Conservation (phyloP, 2,329 filamentous ascomycete species). For the Colletotrichum somersetense region DNA sequence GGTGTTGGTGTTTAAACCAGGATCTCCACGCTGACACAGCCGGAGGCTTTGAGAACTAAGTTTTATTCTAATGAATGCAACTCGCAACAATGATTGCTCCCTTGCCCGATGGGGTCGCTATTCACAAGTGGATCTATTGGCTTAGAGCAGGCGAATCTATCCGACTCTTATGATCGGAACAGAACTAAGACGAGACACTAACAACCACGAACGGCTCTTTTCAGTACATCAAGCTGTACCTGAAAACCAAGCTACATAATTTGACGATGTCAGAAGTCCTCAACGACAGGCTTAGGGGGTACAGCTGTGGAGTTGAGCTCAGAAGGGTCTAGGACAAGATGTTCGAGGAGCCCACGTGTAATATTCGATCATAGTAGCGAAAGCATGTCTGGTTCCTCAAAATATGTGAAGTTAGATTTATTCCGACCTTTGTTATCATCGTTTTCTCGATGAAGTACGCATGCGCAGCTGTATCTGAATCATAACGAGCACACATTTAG, state of each 20-base stretch:
- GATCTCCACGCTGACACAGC: no score
- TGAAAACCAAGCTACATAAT: no score
- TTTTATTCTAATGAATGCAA: background rate
- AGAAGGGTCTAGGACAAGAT: rapidly evolving
- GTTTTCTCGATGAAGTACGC: background rate
- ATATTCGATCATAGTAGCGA: background rate
- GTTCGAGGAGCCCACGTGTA: no score
- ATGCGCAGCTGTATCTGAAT: no score
- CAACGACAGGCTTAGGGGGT: no score
- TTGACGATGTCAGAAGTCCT: background rate
- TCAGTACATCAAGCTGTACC: background rate
- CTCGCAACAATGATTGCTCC: background rate
- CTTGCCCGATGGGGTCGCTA: background rate
- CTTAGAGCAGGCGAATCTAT: background rate
- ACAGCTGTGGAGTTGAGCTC: background rate
- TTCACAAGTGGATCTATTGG: background rate
- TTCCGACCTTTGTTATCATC: background rate
- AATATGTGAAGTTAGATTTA: rapidly evolving
- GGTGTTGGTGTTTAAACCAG: background rate
- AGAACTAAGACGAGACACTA: background rate
- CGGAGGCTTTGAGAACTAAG: background rate
- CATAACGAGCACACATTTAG: no score
- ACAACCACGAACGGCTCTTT: background rate
- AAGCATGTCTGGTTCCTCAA: background rate
- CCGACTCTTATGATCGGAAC: background rate